Base-by-base conservation (phyloP, 2,329 filamentous ascomycete genomes). In the Rachicladosporium sp. region DNA sequence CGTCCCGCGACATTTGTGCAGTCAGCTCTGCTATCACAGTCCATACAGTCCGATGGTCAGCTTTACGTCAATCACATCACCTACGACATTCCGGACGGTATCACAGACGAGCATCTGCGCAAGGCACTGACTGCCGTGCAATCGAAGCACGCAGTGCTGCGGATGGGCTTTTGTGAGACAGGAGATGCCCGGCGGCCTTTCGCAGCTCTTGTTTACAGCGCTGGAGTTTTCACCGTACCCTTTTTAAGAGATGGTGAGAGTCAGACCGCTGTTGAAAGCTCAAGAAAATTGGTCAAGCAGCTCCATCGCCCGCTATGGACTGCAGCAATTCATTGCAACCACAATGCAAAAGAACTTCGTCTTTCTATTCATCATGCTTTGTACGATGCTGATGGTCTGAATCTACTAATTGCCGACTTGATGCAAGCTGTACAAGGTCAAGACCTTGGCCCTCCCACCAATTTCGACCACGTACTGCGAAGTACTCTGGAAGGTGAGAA, bases 1-100 rank as follows among this genome's bases (percentile, higher is more conserved):
- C 67, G 82, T 1, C 88, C 88, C 0, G 93, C 85, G 54, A 93
- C 87, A 0, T 69, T 80, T 1, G 66, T 87, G 1, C 88, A 95
- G 51, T 72, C 74, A 36, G 85, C 83, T 1, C 87, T 95, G 73
- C 56, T 94, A 36, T 78, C 78, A 0, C 76, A 84, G 11, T 93
- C 82, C 46, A 54, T 82, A 11, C 71, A 76, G 38, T 84, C 80
- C 0, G 58, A 71, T 1, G 83, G 83, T 0, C 54, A 61, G 2
- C 63, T 81, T 29, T 95, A 95, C 54, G 73, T 93, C 52, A 95
- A 93, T 51, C 76, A 76, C 43, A 62, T 86, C 30, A 65, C 68
- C 12, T 71, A 80, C 51, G 51, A 62, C 11, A 46, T 85, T 2
- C 47, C 68, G 1, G 23, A 53, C 0, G 51, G 51, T 0, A 37